These are phyloP conservation scores for Quercus bicolor DNA, from an alignment of 306 rosid species.

Conservation along the genomic window DNA sequence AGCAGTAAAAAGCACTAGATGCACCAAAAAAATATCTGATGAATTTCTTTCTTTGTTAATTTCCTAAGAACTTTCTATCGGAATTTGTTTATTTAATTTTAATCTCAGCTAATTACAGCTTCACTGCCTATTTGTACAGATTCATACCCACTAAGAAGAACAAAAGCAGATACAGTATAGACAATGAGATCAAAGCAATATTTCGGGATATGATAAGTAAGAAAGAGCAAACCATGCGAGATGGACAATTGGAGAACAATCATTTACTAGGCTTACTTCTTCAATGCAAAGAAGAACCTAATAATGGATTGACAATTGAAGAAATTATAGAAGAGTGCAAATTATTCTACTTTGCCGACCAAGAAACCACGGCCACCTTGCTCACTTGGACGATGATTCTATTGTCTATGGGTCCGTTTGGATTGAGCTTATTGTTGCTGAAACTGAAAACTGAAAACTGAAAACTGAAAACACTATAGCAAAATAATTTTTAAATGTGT, in stretches of 20 bases:
- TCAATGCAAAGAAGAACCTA: slow-evolving; percentile 15
- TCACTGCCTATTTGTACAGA: slow-evolving; percentile 1
- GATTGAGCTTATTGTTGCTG: too few species aligned
- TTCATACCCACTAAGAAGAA: slow-evolving; percentile 44
- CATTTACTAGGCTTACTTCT: slow-evolving; percentile 37
- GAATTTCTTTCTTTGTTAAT: too few species aligned
- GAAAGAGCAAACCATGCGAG: slow-evolving; percentile 27
- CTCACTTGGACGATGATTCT: slow-evolving; percentile 47
- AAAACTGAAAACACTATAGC: too few species aligned
- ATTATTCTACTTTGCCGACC: slow-evolving; percentile 50
- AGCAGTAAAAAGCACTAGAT: too few species aligned
- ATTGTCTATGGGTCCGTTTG: slow-evolving; percentile 37
- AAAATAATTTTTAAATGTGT: too few species aligned
- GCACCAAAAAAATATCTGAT: too few species aligned
- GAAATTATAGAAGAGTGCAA: slow-evolving; percentile 59
- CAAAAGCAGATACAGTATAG: slow-evolving; percentile 27
- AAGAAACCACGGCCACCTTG: slow-evolving; percentile 40
- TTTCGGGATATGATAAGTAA: slow-evolving; percentile 23
- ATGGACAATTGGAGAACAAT: slow-evolving; percentile 15
- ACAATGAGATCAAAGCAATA: slow-evolving; percentile 32
- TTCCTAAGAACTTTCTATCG: too few species aligned
- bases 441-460: too few species aligned
- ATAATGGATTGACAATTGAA: slow-evolving; percentile 28
- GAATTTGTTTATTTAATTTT: neutral
- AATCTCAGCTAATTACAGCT: neutral